Percentiles rank a stretch among this genome's conserved stretches.
Evolutionary conservation across 2,329 filamentous ascomycete genomes (phyloP).

Genomic region (Byssothecium circinans): DNA sequence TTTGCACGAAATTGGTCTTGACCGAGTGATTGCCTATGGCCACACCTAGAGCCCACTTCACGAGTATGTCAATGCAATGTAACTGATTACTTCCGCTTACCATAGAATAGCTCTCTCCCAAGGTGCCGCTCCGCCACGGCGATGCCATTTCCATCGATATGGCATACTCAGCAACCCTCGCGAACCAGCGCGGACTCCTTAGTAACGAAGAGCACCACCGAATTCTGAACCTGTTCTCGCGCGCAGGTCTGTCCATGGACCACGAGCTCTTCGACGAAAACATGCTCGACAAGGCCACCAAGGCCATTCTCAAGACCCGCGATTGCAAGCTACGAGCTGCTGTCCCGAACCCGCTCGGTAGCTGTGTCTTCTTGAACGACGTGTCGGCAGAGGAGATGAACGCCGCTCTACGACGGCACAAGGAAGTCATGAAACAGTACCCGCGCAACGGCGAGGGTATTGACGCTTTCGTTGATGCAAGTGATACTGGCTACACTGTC

Average conservation of each 20-base stretch:
- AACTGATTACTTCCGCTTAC: constrained; percentile 9
- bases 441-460: constrained; percentile 66
- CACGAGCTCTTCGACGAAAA: constrained; percentile 68
- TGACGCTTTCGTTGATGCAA: constrained; percentile 69
- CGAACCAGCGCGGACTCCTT: constrained; percentile 64
- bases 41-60: constrained; percentile 75
- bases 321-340: constrained; percentile 69
- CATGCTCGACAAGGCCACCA: constrained; percentile 65
- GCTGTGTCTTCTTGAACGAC: constrained; percentile 70
- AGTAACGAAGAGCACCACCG: constrained; percentile 62
- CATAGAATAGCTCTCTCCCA: constrained; percentile 59
- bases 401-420: constrained; percentile 63
- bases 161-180: constrained; percentile 72
- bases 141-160: constrained; percentile 77
- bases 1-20: constrained; percentile 71
- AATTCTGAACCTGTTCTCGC: constrained; percentile 68
- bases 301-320: constrained; percentile 70
- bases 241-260: constrained; percentile 71
- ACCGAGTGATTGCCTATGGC: constrained; percentile 73
- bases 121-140: constrained; percentile 69
- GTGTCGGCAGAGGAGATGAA: constrained; percentile 64
- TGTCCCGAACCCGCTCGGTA: constrained; percentile 68
- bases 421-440: constrained; percentile 63
- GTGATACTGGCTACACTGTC: constrained; percentile 65
- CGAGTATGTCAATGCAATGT: constrained; percentile 37